These are phyloP conservation scores for Yarrowia phangngaensis DNA, from an alignment of 805 yeast species.

Conservation along the genomic window DNA sequence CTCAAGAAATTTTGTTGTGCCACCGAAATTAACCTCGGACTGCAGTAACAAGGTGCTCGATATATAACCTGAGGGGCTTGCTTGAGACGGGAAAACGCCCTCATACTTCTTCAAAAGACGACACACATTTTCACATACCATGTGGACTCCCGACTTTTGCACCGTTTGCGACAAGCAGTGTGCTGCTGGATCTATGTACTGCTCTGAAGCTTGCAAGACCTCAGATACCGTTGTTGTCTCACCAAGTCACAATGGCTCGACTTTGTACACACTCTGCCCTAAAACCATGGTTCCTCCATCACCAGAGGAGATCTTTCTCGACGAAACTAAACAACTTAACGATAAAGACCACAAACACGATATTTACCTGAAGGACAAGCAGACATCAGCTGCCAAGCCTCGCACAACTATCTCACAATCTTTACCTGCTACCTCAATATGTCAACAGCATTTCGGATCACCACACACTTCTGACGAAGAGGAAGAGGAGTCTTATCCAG, in stretches of 20 bases:
- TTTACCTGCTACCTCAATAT: slow-evolving; percentile 9
- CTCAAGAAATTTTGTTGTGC: slow-evolving; percentile 22
- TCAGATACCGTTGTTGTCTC: slow-evolving; percentile 5
- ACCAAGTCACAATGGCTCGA: neutral
- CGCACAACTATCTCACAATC: slow-evolving; percentile 8
- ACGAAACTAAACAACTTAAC: slow-evolving; percentile 1
- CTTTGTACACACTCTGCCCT: slow-evolving; percentile 17
- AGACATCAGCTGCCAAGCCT: neutral
- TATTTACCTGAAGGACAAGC: neutral
- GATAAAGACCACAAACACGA: neutral
- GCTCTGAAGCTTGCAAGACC: slow-evolving; percentile 46
- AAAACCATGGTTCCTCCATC: slow-evolving; percentile 15
- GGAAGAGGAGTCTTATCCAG: slow-evolving; percentile 17
- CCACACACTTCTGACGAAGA: slow-evolving; percentile 15
- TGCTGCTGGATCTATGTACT: slow-evolving; percentile 45
- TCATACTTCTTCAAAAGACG: neutral
- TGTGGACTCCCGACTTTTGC: slow-evolving; percentile 53
- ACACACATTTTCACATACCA: slow-evolving; percentile 17
- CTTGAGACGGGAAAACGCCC: slow-evolving; percentile 1
- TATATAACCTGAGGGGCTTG: slow-evolving; percentile 7
- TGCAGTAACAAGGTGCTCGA: slow-evolving; percentile 1
- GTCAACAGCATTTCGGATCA: slow-evolving; percentile 20
- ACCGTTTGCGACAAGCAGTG: slow-evolving; percentile 55
- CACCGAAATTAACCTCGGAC: slow-evolving; percentile 7
- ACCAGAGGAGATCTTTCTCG: slow-evolving; percentile 21